Percentiles rank a stretch among this genome's conserved stretches.
Conservation (phyloP, 805 yeast species). For the Vanderwaltozyma verrucispora region DNA sequence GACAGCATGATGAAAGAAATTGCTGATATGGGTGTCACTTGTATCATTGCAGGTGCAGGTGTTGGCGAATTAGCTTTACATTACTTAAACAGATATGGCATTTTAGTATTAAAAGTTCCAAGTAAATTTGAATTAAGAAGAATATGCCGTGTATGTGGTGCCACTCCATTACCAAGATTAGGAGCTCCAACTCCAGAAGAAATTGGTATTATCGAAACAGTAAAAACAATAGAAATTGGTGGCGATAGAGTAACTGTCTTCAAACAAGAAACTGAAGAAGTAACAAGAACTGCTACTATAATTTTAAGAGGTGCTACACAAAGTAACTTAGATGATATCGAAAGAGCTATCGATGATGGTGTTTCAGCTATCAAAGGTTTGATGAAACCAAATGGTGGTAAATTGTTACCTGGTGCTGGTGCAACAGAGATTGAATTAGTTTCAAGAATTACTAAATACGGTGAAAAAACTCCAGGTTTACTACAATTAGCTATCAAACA, state of each 20-base stretch:
- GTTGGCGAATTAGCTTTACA: slow-evolving; percentile 91
- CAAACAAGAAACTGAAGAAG: slow-evolving; percentile 54
- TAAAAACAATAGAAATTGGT: slow-evolving; percentile 90
- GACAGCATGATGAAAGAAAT: slow-evolving; percentile 79
- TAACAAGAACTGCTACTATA: slow-evolving; percentile 82
- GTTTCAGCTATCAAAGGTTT: slow-evolving; percentile 85
- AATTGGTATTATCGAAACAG: slow-evolving; percentile 77
- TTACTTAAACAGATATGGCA: slow-evolving; percentile 77
- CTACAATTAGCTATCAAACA: slow-evolving; percentile 89
- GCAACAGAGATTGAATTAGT: slow-evolving; percentile 86
- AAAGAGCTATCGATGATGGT: slow-evolving; percentile 96
- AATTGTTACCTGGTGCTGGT: slow-evolving; percentile 92
- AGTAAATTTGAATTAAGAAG: slow-evolving; percentile 92
- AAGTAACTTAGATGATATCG: slow-evolving; percentile 85
- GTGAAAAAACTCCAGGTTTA: slow-evolving; percentile 90
- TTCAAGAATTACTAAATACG: slow-evolving; percentile 65
- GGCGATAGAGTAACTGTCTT: slow-evolving; percentile 95
- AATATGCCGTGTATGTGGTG: slow-evolving; percentile 92
- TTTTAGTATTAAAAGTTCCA: slow-evolving; percentile 80
- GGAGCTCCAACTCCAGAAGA: slow-evolving; percentile 96
- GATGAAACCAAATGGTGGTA: slow-evolving; percentile 64
- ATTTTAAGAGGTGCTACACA: slow-evolving; percentile 95
- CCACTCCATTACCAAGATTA: slow-evolving; percentile 86
- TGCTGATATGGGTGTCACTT: slow-evolving; percentile 73
- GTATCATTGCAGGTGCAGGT: slow-evolving; percentile 89